Base-by-base conservation (phyloP, 2,329 filamentous ascomycete species). In the Pestalotiopsis sp. region DNA sequence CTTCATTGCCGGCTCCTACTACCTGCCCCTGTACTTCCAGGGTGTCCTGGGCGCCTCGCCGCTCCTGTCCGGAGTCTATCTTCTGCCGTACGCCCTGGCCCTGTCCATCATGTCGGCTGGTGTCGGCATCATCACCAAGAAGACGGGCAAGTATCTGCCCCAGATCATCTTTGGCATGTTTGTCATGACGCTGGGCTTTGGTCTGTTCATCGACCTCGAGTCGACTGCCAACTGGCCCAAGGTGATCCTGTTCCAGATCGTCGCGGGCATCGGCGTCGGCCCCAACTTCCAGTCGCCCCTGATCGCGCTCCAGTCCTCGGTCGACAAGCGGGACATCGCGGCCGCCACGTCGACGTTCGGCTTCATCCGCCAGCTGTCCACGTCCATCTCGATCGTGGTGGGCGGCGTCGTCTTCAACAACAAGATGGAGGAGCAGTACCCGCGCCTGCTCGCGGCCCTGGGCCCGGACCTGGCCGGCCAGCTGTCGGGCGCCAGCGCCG, bases 391-490 rank as follows among this genome's bases (percentile, higher is more conserved):
- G 0, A 86, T 94, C 66, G 91, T 93, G 1, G 84, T 94, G 52
- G 93, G 93, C 27, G 90, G 91, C n/a, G 91, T 93, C 60, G 86
- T 95, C 49, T 94, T 95, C 81, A 90, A 93, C 79, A 94, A 95
- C 77, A 82, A 86, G 69, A 93, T 94, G 89, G 80, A 88, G 71
- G 83, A 82, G 61, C 86, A 89, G 72, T 82, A 85, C 36, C 75
- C 80, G 3, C 75, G 76, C 9, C 83, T 92, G 38, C 78, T 80
- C 25, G 73, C 80, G 38, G 78, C 85, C 3, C 83, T 93, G 0
- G 86, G 86, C 0, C 80, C 82, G 0, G 73, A 84, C 49, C 77
- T 82, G 1, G 84, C 84, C 0, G 70, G 76, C 2, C 75, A 80
- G 20, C 82, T 90, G n/a, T 82, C 84, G 36, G 86, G 87, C 27